A percentile compares a stretch with the other conserved stretches of the same genome.
Conservation (phyloP, 1,284 basidiomycete genomes). For the Ganoderma sinense region DNA sequence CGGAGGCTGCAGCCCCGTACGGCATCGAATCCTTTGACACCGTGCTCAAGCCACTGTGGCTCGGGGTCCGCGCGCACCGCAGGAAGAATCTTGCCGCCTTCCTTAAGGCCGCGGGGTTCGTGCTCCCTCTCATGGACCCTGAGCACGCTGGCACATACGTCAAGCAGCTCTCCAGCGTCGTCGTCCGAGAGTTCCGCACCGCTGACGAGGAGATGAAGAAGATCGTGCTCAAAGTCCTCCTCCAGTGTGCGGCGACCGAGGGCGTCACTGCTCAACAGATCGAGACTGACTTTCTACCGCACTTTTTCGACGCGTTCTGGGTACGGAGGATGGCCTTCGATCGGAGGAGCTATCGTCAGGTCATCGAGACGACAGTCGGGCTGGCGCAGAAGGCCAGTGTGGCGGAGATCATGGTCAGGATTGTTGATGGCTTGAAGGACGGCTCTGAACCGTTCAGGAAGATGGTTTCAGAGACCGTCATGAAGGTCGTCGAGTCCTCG, state of each 20-base stretch:
- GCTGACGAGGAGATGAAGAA: conserved; percentile 99
- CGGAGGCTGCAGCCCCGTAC: conserved; percentile 97
- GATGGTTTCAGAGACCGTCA: conserved; percentile 99
- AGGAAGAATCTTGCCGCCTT: conserved; percentile 99
- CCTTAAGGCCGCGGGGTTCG: conserved; percentile 98
- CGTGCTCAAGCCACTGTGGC: conserved; percentile 97
- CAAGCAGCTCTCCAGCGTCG: conserved; percentile 95
- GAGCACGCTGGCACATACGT: conserved; percentile 98
- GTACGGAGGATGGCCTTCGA: conserved; percentile 97
- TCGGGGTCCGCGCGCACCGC: conserved; percentile 96
- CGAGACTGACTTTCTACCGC: conserved; percentile 95
- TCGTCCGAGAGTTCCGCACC: conserved; percentile 99
- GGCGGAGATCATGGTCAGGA: conserved; percentile 91
- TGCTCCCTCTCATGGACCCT: conserved; percentile 99
- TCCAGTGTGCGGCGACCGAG: conserved; percentile 98
- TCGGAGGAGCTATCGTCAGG: conserved; percentile 93
- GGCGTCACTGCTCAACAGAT: conserved; percentile 95
- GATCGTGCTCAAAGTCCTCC: conserved; percentile 98
- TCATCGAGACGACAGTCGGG: conserved; percentile 98
- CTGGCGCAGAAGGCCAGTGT: conserved; percentile 97
- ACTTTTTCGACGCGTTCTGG: conserved; percentile 99
- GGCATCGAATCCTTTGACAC: conserved; percentile 99
- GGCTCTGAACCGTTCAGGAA: conserved; percentile 97
- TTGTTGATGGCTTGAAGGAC: conserved; percentile 97
- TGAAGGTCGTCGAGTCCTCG: conserved; percentile 91